phyloP scores from a whole-genome alignment of 768 basidiomycete species.

The Leccinum boreale region DNA sequence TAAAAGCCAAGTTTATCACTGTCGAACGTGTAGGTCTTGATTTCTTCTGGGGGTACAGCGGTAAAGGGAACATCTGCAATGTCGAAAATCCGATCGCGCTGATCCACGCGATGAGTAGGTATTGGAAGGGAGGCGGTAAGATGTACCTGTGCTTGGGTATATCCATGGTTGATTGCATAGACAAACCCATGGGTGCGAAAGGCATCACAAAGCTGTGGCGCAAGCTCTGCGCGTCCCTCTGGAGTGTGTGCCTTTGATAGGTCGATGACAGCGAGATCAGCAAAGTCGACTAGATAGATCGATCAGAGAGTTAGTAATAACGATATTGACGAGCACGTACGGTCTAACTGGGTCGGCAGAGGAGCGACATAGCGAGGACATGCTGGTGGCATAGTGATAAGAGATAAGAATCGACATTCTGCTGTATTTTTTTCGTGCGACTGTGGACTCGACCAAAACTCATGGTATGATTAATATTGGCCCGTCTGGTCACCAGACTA shows the following conservation, averaged over 20 bases:
- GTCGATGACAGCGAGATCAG: constrained; percentile 52
- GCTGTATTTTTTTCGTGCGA: no score
- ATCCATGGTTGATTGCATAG: constrained; percentile 39
- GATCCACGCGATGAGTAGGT: constrained; percentile 15
- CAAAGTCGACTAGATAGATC: constrained; percentile 42
- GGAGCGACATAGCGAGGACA: no score
- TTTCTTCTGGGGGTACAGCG: constrained; percentile 37
- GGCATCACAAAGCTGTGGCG: constrained; percentile 42
- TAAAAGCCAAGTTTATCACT: constrained; percentile 42
- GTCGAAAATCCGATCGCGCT: constrained; percentile 47
- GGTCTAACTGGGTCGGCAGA: no score
- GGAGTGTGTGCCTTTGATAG: constrained; percentile 39
- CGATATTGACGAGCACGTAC: no score
- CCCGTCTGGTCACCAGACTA: no score
- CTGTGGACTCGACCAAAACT: no score
- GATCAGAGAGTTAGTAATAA: neutral
- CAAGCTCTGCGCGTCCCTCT: constrained; percentile 41
- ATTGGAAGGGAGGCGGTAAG: neutral
- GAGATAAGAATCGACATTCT: no score
- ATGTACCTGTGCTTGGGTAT: constrained; percentile 36
- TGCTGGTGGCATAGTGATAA: no score
- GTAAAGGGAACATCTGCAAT: constrained; percentile 46
- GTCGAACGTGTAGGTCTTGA: constrained; percentile 32
- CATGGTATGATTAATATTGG: no score
- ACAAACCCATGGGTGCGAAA: constrained; percentile 42